Evolutionary conservation across 208 protist species (phyloP).

Genomic region (Acanthamoeba polyphaga): DNA sequence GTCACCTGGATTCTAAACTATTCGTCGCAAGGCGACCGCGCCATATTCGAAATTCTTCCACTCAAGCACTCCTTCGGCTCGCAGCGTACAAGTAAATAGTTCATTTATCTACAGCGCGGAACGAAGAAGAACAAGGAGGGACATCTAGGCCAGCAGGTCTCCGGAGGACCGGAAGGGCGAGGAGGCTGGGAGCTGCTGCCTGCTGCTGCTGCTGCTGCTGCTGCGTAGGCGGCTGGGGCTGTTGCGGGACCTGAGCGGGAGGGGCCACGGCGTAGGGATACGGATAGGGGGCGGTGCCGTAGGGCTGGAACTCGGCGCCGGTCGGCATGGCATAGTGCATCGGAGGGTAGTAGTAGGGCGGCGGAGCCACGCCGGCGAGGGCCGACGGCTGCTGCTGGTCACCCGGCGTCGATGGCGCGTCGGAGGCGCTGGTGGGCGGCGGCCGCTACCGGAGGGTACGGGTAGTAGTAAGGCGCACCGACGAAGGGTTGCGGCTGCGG

Average conservation of each 20-base stretch:
- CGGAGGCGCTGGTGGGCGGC: background rate
- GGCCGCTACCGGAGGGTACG: background rate
- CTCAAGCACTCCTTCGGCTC: no score
- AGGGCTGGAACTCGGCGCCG: slow-evolving; percentile 9
- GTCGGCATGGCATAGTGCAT: background rate
- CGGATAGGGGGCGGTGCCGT: background rate
- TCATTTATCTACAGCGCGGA: no score
- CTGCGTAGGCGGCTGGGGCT: background rate
- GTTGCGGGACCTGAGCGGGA: background rate
- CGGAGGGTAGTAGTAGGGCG: no score
- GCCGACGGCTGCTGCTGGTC: background rate
- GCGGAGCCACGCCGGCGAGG: background rate
- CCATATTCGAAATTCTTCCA: no score
- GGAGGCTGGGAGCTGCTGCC: no score
- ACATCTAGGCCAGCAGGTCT: background rate
- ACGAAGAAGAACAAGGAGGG: no score
- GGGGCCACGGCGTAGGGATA: background rate
- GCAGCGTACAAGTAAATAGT: no score
- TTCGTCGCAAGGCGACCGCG: no score
- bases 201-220: background rate
- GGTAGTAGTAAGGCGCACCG: background rate
- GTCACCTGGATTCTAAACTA: no score
- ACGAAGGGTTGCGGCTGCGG: background rate
- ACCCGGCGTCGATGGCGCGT: background rate
- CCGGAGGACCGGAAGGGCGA: background rate